Percentiles rank a stretch among this genome's conserved stretches.
phyloP scores from a whole-genome alignment of 208 protist species.

The Porcisia hertigi region DNA sequence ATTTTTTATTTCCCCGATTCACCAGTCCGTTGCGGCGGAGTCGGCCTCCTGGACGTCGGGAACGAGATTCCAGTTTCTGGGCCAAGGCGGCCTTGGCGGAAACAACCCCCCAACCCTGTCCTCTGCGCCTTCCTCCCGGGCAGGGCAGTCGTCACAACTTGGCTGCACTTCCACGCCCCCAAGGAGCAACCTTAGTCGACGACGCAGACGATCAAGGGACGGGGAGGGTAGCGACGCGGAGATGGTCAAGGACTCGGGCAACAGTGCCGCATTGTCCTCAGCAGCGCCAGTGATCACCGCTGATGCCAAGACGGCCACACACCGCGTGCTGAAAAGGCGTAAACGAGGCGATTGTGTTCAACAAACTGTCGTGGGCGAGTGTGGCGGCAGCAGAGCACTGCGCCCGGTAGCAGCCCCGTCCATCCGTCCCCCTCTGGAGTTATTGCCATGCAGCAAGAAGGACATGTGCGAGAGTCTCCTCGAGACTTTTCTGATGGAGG shows the following conservation, averaged over 20 bases:
- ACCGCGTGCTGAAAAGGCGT: conserved; percentile 20
- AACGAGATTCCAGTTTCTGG: conserved; percentile 46
- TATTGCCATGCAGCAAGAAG: conserved; percentile 57
- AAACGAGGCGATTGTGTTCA: conserved; percentile 26
- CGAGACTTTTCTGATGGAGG: conserved; percentile 55
- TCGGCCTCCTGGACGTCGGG: conserved; percentile 39
- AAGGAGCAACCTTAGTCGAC: not conserved
- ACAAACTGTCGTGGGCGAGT: conserved; percentile 29
- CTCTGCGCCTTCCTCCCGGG: not conserved
- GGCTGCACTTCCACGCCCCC: not conserved
- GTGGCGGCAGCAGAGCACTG: conserved; percentile 53
- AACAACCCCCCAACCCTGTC: not conserved
- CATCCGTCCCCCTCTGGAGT: conserved; percentile 34
- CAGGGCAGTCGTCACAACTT: not conserved
- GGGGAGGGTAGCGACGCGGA: not conserved
- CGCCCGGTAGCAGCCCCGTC: conserved; percentile 49
- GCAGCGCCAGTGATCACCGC: too few relatives aligned
- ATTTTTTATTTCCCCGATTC: conserved; percentile 81
- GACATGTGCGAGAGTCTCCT: conserved; percentile 63
- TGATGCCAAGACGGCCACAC: not conserved
- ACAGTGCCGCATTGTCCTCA: not conserved
- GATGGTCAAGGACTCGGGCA: not conserved
- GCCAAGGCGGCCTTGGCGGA: conserved; percentile 48
- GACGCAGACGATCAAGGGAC: conserved; percentile 16
- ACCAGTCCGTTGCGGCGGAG: conserved; percentile 68